Percentiles rank a stretch among this genome's conserved stretches.
Evolutionary conservation across 495 filamentous ascomycete species (phyloP).

Genomic region (Aspergillus homomorphus): DNA sequence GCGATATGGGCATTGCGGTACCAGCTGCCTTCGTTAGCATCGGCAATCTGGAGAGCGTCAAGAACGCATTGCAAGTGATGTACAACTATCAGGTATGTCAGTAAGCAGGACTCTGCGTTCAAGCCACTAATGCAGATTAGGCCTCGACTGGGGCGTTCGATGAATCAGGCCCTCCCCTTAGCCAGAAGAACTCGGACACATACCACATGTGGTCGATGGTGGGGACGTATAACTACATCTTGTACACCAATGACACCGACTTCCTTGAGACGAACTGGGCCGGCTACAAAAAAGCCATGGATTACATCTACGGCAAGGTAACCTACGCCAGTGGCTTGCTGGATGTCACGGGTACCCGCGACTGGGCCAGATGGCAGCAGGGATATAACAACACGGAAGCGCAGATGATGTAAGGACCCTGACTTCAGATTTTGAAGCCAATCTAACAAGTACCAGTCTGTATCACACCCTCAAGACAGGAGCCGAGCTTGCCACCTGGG

Average conservation of each 20-base stretch:
- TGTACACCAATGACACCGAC: conserved; percentile 53
- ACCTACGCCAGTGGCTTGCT: conserved; percentile 48
- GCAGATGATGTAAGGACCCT: conserved; percentile 47
- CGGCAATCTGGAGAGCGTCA: conserved; percentile 58
- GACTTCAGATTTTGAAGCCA: neutral
- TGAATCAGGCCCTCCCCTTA: conserved; percentile 59
- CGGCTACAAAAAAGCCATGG: conserved; percentile 52
- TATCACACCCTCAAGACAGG: conserved; percentile 53
- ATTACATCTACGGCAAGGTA: conserved; percentile 52
- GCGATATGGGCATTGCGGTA: conserved; percentile 61
- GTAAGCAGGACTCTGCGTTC: neutral
- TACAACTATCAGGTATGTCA: conserved; percentile 52
- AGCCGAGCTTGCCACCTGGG: conserved; percentile 49
- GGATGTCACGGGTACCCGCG: conserved; percentile 52
- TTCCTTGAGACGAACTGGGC: conserved; percentile 51
- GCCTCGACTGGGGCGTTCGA: conserved; percentile 44
- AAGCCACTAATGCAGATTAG: conserved; percentile 8
- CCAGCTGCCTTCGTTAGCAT: conserved; percentile 55
- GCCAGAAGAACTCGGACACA: conserved; percentile 55
- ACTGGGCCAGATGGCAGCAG: conserved; percentile 58
- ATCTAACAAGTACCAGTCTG: conserved; percentile 28
- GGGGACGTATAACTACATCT: conserved; percentile 60
- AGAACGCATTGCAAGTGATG: conserved; percentile 59
- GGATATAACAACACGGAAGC: conserved; percentile 52
- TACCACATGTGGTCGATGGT: conserved; percentile 66